These are phyloP conservation scores for Suillus alpinus DNA, from an alignment of 768 basidiomycete species.

Conservation along the genomic window DNA sequence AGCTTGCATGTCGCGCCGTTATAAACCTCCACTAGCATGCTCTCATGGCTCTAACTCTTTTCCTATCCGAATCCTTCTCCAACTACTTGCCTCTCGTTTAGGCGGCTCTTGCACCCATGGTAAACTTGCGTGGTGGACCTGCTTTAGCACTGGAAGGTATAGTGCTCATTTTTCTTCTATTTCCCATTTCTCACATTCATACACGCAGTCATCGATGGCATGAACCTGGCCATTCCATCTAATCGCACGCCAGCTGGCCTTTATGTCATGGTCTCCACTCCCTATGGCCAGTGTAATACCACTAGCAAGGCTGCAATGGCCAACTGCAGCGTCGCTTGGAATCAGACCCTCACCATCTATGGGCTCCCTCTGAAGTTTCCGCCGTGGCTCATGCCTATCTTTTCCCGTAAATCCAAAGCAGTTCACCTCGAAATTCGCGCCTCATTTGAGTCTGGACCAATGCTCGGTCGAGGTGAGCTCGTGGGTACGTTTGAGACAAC, in stretches of 20 bases:
- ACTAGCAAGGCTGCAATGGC: background rate
- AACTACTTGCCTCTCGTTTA: no score
- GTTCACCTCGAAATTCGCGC: background rate
- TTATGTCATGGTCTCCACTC: background rate
- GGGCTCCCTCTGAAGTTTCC: background rate
- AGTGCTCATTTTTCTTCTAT: background rate
- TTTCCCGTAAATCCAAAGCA: background rate
- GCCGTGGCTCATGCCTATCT: background rate
- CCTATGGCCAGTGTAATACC: background rate
- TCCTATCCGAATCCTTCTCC: no score
- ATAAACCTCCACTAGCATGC: no score
- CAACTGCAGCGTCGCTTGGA: background rate
- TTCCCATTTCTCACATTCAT: background rate
- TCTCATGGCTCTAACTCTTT: no score
- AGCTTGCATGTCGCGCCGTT: no score
- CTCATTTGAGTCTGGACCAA: background rate
- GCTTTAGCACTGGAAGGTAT: background rate
- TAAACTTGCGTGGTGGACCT: background rate
- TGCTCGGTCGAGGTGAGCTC: background rate
- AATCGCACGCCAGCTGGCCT: background rate
- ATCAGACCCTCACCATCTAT: background rate
- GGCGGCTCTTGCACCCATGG: background rate
- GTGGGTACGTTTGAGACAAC: background rate
- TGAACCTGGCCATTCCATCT: background rate
- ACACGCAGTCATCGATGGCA: background rate